phyloP scores from a whole-genome alignment of 768 basidiomycete genomes.

The Mycena amicta region DNA sequence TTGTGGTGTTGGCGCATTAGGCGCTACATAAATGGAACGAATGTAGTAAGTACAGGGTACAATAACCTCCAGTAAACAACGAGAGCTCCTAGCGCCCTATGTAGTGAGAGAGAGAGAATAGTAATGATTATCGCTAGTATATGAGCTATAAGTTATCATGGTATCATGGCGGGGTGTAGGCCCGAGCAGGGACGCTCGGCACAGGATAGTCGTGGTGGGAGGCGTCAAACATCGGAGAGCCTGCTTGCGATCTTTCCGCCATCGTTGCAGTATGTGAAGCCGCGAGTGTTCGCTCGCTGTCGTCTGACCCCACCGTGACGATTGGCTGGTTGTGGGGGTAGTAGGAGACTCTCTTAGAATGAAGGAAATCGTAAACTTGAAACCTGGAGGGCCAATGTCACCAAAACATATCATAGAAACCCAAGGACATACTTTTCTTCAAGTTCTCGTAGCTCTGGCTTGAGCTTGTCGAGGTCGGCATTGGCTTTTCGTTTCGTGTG shows the following conservation, averaged over 20 bases:
- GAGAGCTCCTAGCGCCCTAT: conserved; percentile 13
- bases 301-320: conserved; percentile 41
- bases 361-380: conserved; percentile 83
- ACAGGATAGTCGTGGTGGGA: conserved; percentile 29
- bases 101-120: conserved; percentile 16
- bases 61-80: conserved; percentile 13
- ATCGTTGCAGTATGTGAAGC: conserved; percentile 50
- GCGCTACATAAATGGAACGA: conserved; percentile 3
- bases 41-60: no score
- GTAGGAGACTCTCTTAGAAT: conserved; percentile 76
- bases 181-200: conserved; percentile 5
- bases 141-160: conserved; percentile 19
- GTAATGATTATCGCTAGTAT: neutral
- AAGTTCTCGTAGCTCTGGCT: conserved; percentile 86
- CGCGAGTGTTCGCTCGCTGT: conserved; percentile 45
- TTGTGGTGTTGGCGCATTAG: no score
- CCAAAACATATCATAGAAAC: neutral
- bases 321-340: conserved; percentile 83
- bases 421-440: conserved; percentile 78
- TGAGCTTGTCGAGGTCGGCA: conserved; percentile 83
- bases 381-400: conserved; percentile 56
- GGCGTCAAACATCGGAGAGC: conserved; percentile 42
- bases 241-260: conserved; percentile 50
- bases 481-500: conserved; percentile 91
- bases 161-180: conserved; percentile 6